A percentile compares a stretch with the other conserved stretches of the same genome.
These are phyloP conservation scores for Apodospora peruviana DNA, from an alignment of 495 filamentous ascomycete genomes.

Conservation along the genomic window DNA sequence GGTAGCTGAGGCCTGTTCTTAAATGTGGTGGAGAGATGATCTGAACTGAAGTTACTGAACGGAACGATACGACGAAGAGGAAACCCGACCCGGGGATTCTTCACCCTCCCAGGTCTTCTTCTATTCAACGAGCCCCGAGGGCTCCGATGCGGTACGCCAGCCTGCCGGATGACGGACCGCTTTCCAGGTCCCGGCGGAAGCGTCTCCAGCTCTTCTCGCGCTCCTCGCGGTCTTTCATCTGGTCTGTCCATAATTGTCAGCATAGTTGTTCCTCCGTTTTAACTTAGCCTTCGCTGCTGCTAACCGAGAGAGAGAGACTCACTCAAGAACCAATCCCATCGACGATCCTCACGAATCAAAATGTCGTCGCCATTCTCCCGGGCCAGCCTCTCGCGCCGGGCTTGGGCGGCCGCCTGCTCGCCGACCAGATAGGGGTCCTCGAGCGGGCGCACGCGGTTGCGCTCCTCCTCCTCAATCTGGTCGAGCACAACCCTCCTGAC, in stretches of 20 bases:
- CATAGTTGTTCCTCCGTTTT: too few species aligned
- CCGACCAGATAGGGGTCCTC: conserved; percentile 51
- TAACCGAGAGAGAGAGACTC: conserved; percentile 16
- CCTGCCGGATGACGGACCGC: conserved; percentile 13
- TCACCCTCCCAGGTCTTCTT: too few species aligned
- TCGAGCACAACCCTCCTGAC: conserved; percentile 24
- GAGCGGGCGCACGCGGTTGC: conserved; percentile 32
- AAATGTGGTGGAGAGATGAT: not conserved
- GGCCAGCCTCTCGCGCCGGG: conserved; percentile 38
- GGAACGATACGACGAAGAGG: not conserved
- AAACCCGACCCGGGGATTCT: not conserved
- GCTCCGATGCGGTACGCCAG: conserved; percentile 31
- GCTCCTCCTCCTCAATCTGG: conserved; percentile 31
- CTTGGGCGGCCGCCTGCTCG: conserved; percentile 42
- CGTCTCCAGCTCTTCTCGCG: conserved; percentile 42
- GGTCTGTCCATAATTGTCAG: conserved; percentile 17
- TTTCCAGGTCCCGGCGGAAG: conserved; percentile 30
- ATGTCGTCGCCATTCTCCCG: conserved; percentile 41
- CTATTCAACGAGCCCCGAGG: not conserved
- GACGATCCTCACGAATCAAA: conserved; percentile 37
- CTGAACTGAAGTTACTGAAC: not conserved
- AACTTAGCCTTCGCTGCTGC: too few species aligned
- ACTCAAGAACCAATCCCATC: conserved; percentile 47
- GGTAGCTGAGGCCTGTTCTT: not conserved
- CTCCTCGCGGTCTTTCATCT: conserved; percentile 43